Evolutionary conservation across 345 rosid species (phyloP), one percentile per base, ranked within the genome.

Genomic region (Hevea brasiliensis): DNA sequence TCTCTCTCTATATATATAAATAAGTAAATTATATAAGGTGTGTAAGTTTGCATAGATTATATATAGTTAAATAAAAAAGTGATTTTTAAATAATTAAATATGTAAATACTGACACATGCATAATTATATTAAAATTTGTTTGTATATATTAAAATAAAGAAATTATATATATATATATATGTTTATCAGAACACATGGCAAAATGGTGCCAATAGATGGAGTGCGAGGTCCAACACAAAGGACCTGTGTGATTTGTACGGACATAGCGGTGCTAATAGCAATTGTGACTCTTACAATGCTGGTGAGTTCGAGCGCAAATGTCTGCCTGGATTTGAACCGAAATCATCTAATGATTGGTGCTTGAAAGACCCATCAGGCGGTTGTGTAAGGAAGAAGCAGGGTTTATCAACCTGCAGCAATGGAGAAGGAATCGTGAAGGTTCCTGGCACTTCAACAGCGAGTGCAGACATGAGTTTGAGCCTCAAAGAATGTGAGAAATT

Each of bases 391-490:
- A 72, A 61, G 67, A 62, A 61, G 40, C 11, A 47, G 0, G 68
- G 45, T 3, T 24, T 23, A 21, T n/a, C 53, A 7, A 23, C 61
- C 10, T 72, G 57, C 37, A 18, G 68, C 2, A 59, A 23, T 12
- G 68, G 68, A 26, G 75, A 61, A 61, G 68, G 74, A 47, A 48
- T 50, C 6, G 32, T 48, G 18, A 27, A 56, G 73, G 64, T 70
- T 10, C 72, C 62, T 0, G 61, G 37, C 13, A 68, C 72, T 3
- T 27, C 61, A 14, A 0, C 40, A 8, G 72, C 61, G 6, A 20
- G 12, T 48, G 56, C 24, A 7, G 24, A 54, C 9, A 35, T 40
- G 72, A 54, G 10, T 40, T 15, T 29, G 47, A 29, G 6, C 53
- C 53, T 54, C 10, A 55, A 68, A 37, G 61, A 47, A 20, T 68